Evolutionary conservation across 257 asterid genomes (phyloP).

Genomic region (Solanum tarijense): DNA sequence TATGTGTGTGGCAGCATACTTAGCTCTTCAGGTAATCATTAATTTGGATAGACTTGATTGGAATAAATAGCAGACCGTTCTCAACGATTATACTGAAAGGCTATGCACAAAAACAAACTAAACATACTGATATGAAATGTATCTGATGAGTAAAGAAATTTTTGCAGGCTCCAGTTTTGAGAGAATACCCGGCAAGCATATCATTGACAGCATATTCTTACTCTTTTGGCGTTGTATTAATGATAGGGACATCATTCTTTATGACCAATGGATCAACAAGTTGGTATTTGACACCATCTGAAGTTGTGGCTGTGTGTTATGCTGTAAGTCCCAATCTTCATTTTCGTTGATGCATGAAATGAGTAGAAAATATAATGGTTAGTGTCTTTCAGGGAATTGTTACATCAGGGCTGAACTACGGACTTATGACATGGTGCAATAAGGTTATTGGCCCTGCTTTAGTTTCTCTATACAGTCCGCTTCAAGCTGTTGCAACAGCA

Average conservation of each 20-base stretch:
- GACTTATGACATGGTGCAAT: constrained; percentile 79
- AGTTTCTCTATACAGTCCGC: constrained; percentile 85
- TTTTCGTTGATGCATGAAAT: background rate
- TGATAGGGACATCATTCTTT: constrained; percentile 56
- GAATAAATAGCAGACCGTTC: background rate
- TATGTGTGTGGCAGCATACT: constrained; percentile 87
- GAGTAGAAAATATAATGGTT: background rate
- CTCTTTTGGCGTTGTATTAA: constrained; percentile 56
- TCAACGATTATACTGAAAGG: background rate
- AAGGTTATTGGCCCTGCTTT: constrained; percentile 81
- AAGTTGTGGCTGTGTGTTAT: constrained; percentile 67
- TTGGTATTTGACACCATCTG: constrained; percentile 67
- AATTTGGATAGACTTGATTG: background rate
- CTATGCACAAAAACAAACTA: too few species aligned
- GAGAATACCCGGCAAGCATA: constrained; percentile 78
- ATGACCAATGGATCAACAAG: constrained; percentile 47
- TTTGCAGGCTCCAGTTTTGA: constrained; percentile 78
- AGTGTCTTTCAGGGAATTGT: constrained; percentile 50
- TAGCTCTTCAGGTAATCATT: constrained; percentile 74
- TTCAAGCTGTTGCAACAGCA: constrained; percentile 85
- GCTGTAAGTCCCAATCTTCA: constrained; percentile 35
- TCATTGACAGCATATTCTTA: constrained; percentile 87
- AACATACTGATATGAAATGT: background rate
- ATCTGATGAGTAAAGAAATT: background rate
- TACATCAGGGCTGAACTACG: constrained; percentile 83